Percentiles rank a stretch among this genome's conserved stretches.
Conservation (phyloP, 148 eudicot genomes). For the Spergularia marina region DNA sequence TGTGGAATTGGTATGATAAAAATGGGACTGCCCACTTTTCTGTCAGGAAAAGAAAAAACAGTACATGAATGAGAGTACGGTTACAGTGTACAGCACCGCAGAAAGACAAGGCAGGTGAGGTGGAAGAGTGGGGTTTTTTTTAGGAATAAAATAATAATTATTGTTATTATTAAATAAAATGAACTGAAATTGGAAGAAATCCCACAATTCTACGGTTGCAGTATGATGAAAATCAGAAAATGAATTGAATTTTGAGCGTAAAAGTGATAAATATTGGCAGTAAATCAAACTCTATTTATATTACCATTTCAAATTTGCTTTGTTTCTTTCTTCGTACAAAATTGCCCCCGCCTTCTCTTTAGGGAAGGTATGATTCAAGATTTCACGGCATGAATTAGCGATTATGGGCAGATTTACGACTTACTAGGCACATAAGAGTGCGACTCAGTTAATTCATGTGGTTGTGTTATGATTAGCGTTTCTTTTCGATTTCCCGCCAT, state of each 20-base stretch:
- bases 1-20: too few relatives aligned
- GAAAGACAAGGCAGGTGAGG: not conserved
- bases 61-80: conserved; percentile 6
- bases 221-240: not conserved
- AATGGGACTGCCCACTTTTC: not conserved
- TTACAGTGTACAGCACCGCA: conserved; percentile 2
- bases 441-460: too few relatives aligned
- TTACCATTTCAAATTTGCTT: too few relatives aligned
- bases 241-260: not conserved
- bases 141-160: too few relatives aligned
- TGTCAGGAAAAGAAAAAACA: conserved; percentile 4
- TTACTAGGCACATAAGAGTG: too few relatives aligned
- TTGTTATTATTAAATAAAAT: not conserved
- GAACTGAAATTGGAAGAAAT: not conserved
- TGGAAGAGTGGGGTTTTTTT: not conserved
- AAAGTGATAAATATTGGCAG: conserved; percentile 21
- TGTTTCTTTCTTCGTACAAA: conserved; percentile 11
- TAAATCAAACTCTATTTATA: conserved; percentile 10
- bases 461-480: conserved; percentile 14
- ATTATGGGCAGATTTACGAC: too few relatives aligned
- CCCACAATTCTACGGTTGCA: not conserved
- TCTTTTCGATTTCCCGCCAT: conserved; percentile 49
- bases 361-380: too few relatives aligned
- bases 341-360: too few relatives aligned
- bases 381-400: too few relatives aligned